A percentile compares a stretch with the other conserved stretches of the same genome.
These are phyloP conservation scores for Lactifluus pinguis DNA, from an alignment of 768 basidiomycete species.

Conservation along the genomic window DNA sequence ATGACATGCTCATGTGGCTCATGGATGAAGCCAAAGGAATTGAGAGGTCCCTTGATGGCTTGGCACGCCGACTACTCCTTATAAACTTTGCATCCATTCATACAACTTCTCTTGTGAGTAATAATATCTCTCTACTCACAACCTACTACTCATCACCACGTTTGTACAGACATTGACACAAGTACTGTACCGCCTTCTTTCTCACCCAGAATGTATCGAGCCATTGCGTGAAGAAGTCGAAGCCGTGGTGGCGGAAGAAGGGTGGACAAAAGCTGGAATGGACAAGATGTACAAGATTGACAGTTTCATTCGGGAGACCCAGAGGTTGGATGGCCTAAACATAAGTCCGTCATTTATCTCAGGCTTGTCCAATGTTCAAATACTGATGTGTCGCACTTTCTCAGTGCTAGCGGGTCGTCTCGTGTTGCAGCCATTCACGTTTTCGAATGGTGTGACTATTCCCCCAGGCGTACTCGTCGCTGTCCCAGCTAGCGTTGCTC, in stretches of 20 bases:
- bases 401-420: conserved; percentile 26
- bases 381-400: background rate
- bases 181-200: conserved; percentile 26
- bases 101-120: conserved; percentile 23
- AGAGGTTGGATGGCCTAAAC: conserved; percentile 19
- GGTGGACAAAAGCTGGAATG: conserved; percentile 1
- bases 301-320: conserved; percentile 29
- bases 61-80: conserved; percentile 24
- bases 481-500: conserved; percentile 25
- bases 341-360: background rate
- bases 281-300: conserved; percentile 26
- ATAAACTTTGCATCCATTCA: conserved; percentile 32
- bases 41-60: conserved; percentile 26
- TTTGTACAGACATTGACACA: conserved; percentile 22
- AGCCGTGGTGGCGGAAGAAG: conserved; percentile 14
- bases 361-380: no score
- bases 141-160: background rate
- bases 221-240: conserved; percentile 29
- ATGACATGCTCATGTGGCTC: conserved; percentile 40
- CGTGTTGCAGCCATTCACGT: conserved; percentile 31
- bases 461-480: conserved; percentile 31
- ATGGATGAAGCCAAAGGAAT: conserved; percentile 30
- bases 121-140: no score
- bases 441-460: conserved; percentile 36
- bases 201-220: conserved; percentile 22